These are phyloP conservation scores for Bertia moriformis DNA, from an alignment of 2,329 filamentous ascomycete genomes.

Conservation along the genomic window DNA sequence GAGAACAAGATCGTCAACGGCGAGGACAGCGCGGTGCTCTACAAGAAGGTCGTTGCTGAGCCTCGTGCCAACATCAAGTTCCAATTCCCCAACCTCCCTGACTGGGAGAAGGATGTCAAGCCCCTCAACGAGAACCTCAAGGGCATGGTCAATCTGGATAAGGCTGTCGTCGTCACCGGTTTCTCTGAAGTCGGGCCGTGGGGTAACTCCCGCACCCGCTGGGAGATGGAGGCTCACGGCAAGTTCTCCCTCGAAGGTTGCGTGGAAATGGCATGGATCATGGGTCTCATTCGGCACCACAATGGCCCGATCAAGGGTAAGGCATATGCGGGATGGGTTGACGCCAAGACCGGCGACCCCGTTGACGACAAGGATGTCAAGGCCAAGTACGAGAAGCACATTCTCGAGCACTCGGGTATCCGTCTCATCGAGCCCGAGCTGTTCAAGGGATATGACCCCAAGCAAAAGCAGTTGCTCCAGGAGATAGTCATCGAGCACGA, in stretches of 20 bases:
- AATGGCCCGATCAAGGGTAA: slow-evolving; percentile 53
- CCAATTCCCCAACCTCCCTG: slow-evolving; percentile 11
- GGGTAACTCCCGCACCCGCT: slow-evolving; percentile 57
- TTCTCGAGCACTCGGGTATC: slow-evolving; percentile 16
- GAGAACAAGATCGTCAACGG: slow-evolving; percentile 55
- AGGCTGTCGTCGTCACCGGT: slow-evolving; percentile 20
- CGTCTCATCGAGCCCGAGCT: slow-evolving; percentile 13
- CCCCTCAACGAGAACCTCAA: slow-evolving; percentile 9
- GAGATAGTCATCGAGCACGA: slow-evolving; percentile 17
- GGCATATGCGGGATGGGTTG: slow-evolving; percentile 45
- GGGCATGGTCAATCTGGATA: slow-evolving; percentile 21
- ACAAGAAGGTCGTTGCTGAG: slow-evolving; percentile 2
- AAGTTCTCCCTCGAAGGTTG: slow-evolving; percentile 57
- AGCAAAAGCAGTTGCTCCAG: slow-evolving; percentile 13
- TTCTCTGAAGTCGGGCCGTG: slow-evolving; percentile 34
- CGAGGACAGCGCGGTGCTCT: slow-evolving; percentile 36
- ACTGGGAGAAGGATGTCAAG: slow-evolving; percentile 9
- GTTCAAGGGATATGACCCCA: slow-evolving; percentile 9
- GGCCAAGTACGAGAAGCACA: slow-evolving; percentile 13
- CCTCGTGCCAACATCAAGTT: slow-evolving; percentile 5
- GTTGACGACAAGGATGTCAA: slow-evolving; percentile 15
- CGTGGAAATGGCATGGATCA: slow-evolving; percentile 62
- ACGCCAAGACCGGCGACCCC: slow-evolving; percentile 10
- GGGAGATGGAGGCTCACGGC: slow-evolving; percentile 59
- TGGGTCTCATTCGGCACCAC: slow-evolving; percentile 59